These are phyloP conservation scores for Aspergillus thermomutatus DNA, from an alignment of 2,329 filamentous ascomycete species.

Conservation along the genomic window DNA sequence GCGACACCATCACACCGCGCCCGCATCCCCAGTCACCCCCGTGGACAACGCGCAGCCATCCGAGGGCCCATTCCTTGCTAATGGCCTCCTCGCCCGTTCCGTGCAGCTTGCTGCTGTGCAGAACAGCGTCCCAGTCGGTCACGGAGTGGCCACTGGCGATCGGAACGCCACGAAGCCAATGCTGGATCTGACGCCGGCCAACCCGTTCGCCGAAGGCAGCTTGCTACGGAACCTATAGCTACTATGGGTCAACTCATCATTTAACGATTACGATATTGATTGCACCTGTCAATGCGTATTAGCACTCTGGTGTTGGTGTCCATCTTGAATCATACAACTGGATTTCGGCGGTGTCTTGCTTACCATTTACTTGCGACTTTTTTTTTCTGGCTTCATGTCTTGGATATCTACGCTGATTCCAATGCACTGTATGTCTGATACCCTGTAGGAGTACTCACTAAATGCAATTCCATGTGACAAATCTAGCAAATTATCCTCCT, in stretches of 20 bases:
- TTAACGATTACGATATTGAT: not conserved
- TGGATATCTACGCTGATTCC: not conserved
- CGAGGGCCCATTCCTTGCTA: conserved; percentile 30
- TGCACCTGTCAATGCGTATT: not conserved
- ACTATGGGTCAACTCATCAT: no score
- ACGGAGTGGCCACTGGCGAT: conserved; percentile 40
- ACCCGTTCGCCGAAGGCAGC: conserved; percentile 45
- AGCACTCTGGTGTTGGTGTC: not conserved
- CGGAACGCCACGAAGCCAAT: conserved; percentile 40
- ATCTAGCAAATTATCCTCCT: no score
- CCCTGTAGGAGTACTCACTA: not conserved
- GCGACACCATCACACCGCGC: conserved; percentile 6
- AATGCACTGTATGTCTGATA: not conserved
- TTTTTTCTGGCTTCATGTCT: not conserved
- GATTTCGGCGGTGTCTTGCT: not conserved
- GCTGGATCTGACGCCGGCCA: conserved; percentile 41
- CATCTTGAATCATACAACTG: not conserved
- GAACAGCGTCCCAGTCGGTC: conserved; percentile 26
- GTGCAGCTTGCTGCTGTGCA: conserved; percentile 14
- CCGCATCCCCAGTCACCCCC: conserved; percentile 11
- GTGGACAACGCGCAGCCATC: conserved; percentile 9
- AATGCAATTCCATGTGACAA: not conserved
- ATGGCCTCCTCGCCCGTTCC: conserved; percentile 36
- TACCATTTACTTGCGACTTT: not conserved
- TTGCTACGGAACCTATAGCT: conserved; percentile 34